A percentile compares a stretch with the other conserved stretches of the same genome.
These are phyloP conservation scores for Kuraishia ogatae DNA, from an alignment of 805 yeast species.

Conservation along the genomic window DNA sequence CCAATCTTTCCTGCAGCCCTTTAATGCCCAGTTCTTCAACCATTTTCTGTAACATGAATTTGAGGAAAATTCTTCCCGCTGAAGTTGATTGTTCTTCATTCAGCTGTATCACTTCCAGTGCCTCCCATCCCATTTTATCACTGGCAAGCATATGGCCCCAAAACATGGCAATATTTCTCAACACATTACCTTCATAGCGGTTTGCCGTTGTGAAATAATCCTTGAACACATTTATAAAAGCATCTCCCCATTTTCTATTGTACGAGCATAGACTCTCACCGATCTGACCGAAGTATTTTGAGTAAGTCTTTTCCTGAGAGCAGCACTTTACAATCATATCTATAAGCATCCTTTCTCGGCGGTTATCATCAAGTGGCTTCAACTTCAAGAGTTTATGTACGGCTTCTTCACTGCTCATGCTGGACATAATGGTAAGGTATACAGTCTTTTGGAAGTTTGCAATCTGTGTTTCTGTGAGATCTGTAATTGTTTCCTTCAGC, in stretches of 20 bases:
- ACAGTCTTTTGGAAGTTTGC: constrained; percentile 66
- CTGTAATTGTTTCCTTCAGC: constrained; percentile 32
- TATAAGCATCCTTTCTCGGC: constrained; percentile 44
- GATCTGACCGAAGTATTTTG: constrained; percentile 75
- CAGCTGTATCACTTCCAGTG: constrained; percentile 44
- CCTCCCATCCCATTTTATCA: constrained; percentile 59
- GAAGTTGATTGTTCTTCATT: constrained; percentile 73
- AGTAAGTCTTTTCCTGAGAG: constrained; percentile 78
- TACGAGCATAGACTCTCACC: constrained; percentile 55
- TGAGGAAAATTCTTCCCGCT: constrained; percentile 71
- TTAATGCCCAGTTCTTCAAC: constrained; percentile 65
- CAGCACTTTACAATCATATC: constrained; percentile 77
- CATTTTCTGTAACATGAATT: constrained; percentile 72
- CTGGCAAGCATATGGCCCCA: constrained; percentile 80
- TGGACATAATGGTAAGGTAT: constrained; percentile 78
- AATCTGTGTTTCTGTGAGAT: constrained; percentile 59
- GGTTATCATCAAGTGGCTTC: constrained; percentile 25
- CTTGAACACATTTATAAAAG: constrained; percentile 45
- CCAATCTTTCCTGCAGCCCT: constrained; percentile 37
- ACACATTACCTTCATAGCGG: constrained; percentile 59
- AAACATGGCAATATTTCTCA: constrained; percentile 73
- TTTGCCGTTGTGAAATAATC: constrained; percentile 51
- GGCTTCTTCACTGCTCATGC: constrained; percentile 88
- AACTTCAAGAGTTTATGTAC: constrained; percentile 72
- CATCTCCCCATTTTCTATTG: constrained; percentile 45